Evolutionary conservation across 1,139 yeast genomes (phyloP), one percentile per base, ranked within the genome.

Genomic region (Suhomyces bribrorum): DNA sequence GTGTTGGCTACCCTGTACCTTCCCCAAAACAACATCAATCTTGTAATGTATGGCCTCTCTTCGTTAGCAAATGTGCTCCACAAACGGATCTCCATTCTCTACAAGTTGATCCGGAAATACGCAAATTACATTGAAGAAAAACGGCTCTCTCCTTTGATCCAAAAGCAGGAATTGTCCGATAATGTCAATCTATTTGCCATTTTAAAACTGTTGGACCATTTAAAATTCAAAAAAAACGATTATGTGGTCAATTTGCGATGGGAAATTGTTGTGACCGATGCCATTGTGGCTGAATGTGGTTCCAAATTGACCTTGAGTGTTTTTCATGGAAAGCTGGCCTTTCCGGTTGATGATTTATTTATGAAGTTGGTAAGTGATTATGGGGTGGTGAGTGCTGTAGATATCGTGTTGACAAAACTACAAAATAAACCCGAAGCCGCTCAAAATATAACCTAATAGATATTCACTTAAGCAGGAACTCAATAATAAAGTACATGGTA

Each of bases 41-140:
- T 58, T 25, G 38, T 68, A 0, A 52, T 69, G 50, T 61, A 54
- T 47, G 59, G 67, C 7, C 51, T 66, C 29, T 62, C 65, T 34
- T 60, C 70, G 3, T 49, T 69, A 12, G 54, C 73, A 1, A 49
- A 41, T 7, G 32, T 57, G 4, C 46, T 62, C 9, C 58, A 57
- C 32, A 40, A 45, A 26, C 44, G 70, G 24, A 50, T 59, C 2
- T 45, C 53, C 1, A 36, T 46, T 1, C 34, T 64, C 26, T 48
- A 52, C 40, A 52, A 54, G 30, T 32, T 63, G 22, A 41, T 64
- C 6, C 38, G 50, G 13, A 49, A 44, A 27, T 57, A 51, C 38
- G 32, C 46, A 5, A 34, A 35, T 4, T 45, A 41, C 16, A 36
- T 52, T 7, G 37, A 43, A 13, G 30, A 29, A 12, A 16, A 24